Evolutionary conservation across 2,329 filamentous ascomycete genomes (phyloP).

Genomic region (Fusarium keratoplasticum): DNA sequence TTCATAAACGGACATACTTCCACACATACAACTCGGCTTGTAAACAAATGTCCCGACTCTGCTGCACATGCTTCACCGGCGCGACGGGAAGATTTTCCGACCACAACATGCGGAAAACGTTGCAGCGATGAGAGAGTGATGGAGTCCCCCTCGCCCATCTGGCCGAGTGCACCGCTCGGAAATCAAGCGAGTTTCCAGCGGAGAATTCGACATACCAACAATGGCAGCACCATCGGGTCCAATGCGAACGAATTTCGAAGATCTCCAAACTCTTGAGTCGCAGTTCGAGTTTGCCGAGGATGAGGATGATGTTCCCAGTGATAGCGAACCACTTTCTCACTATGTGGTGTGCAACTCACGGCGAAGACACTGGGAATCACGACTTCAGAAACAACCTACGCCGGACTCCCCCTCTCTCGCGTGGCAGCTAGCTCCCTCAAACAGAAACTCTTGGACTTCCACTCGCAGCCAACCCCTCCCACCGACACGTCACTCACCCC

Average conservation of each 20-base stretch:
- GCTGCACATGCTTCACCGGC: not conserved
- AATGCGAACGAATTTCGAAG: not conserved
- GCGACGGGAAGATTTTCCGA: not conserved
- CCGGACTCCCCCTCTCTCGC: not conserved
- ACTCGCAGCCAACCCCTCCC: not conserved
- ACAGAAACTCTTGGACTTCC: not conserved
- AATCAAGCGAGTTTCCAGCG: not conserved
- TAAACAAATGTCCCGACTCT: not conserved
- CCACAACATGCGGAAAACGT: not conserved
- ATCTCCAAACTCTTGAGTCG: no score
- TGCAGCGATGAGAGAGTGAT: not conserved
- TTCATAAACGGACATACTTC: not conserved
- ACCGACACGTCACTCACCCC: not conserved
- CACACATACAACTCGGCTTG: not conserved
- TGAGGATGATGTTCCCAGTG: no score
- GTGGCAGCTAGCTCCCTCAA: not conserved
- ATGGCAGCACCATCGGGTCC: not conserved
- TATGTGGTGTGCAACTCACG: not conserved
- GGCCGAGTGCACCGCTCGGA: not conserved
- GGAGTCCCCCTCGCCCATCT: not conserved
- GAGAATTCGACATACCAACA: not conserved
- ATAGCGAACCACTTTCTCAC: not conserved
- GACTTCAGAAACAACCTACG: not conserved
- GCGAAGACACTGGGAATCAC: not conserved
- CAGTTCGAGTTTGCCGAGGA: no score